These are phyloP conservation scores for Pseudohalonectria lignicola DNA, from an alignment of 2,329 filamentous ascomycete species.

Conservation along the genomic window DNA sequence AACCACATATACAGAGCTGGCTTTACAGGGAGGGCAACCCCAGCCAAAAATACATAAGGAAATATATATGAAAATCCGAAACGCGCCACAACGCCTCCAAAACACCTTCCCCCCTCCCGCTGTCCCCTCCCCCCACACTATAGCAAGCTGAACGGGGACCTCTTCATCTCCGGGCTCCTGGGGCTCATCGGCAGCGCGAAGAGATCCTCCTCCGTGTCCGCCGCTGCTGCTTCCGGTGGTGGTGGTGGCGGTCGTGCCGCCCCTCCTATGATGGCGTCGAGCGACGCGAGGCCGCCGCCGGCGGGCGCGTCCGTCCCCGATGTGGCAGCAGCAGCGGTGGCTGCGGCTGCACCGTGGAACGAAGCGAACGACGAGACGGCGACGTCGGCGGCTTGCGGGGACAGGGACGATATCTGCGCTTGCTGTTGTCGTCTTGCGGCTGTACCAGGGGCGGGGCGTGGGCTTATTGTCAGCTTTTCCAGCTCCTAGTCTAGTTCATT, in stretches of 20 bases:
- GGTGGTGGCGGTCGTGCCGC: too few species aligned
- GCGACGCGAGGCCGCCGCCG: constrained; percentile 19
- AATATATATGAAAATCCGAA: too few species aligned
- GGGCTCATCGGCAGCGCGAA: constrained; percentile 85
- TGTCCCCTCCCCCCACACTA: too few species aligned
- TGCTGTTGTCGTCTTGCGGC: constrained; percentile 7
- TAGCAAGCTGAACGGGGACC: constrained; percentile 63
- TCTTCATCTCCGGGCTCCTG: constrained; percentile 73
- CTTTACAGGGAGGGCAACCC: too few species aligned
- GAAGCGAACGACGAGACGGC: constrained; percentile 37
- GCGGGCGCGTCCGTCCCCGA: background rate
- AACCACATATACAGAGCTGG: too few species aligned
- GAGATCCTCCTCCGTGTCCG: constrained; percentile 64
- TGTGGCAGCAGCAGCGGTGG: too few species aligned
- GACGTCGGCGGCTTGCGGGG: constrained; percentile 51
- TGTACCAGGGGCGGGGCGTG: background rate
- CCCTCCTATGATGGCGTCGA: constrained; percentile 28
- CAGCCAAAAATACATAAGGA: too few species aligned
- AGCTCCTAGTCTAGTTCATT: too few species aligned
- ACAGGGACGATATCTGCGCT: constrained; percentile 24
- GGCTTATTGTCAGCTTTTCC: too few species aligned
- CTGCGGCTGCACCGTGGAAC: background rate
- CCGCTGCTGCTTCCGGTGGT: constrained; percentile 4
- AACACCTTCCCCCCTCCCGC: too few species aligned
- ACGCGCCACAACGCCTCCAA: too few species aligned